Evolutionary conservation across 139 green algal genomes (phyloP), one percentile per base, ranked within the genome.

Genomic region (Trebouxia sp.): DNA sequence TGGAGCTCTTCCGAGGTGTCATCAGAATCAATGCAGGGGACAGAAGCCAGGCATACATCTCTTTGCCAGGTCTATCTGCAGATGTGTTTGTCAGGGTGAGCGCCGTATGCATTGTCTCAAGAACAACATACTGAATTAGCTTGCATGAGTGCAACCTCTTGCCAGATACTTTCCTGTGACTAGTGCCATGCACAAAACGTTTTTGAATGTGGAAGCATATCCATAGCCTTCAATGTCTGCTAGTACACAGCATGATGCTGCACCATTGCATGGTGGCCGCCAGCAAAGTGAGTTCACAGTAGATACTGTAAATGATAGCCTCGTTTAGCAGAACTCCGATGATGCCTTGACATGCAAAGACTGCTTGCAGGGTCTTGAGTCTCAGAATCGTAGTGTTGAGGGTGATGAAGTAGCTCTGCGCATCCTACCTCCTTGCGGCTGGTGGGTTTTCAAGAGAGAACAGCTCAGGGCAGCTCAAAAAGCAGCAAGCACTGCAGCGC

Each of bases 371-470:
- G 88, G 85, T 2, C 1, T 65, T 0, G 79, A 79, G 56, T 43
- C 32, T 11, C 93, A 95, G 69, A 95, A 92, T 53, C 79, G 92
- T 41, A 83, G 88, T 26, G 67, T 98, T 1, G 93, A 97, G 35
- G 94, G 94, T 0, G 95, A 98, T 82, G 87, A 92, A 76, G 95
- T 98, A 55, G 90, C 85, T 4, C 72, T 98, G 41, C 45, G 82
- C 50, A 43, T 97, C 11, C 76, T 94, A 74, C 85, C 89, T 5
- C 76, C 84, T 24, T 30, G 55, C 5, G 22, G 84, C 20, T 95
- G 91, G 91, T 87, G 69, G 42, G 45, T 45, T 9, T 65, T 65
- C 47, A 45, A 43, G 47, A 45, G 74, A 30, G 45, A 66, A 9
- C 32, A 66, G 56, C 67, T 37, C 48, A 55, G 38, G 32, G n/a